Conservation (phyloP, 345 rosid species). For the Euphorbia lathyris region DNA sequence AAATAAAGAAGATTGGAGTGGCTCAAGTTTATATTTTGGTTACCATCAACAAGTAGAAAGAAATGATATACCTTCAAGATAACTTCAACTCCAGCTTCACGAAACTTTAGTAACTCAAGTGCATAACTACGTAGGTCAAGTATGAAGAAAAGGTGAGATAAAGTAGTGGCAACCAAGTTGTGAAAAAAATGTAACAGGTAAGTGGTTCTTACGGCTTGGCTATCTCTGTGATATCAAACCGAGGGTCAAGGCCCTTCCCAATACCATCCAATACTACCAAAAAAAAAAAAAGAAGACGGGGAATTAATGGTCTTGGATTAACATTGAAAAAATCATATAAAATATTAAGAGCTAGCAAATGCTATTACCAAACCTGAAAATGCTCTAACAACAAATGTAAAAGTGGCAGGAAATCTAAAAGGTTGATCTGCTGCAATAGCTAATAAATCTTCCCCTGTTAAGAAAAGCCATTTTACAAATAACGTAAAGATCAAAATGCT, state of each 20-base stretch:
- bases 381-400: constrained; percentile 98
- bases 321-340: constrained; percentile 14
- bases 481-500: background rate
- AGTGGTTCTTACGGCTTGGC: constrained; percentile 81
- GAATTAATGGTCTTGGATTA: constrained; percentile 7
- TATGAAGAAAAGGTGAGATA: constrained; percentile 23
- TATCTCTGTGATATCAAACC: constrained; percentile 95
- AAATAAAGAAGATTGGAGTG: constrained; percentile 15
- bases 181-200: constrained; percentile 1
- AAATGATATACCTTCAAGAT: constrained; percentile 49
- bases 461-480: constrained; percentile 15
- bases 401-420: constrained; percentile 96
- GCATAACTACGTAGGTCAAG: constrained; percentile 64
- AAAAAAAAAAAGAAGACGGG: constrained; percentile 6
- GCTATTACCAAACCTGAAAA: constrained; percentile 65
- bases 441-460: constrained; percentile 90
- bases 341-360: constrained; percentile 7
- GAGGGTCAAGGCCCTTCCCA: constrained; percentile 98
- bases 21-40: constrained; percentile 20
- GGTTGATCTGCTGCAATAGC: constrained; percentile 98
- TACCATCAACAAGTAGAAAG: background rate
- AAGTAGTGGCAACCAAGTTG: background rate
- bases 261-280: constrained; percentile 92
- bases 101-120: constrained; percentile 78
- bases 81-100: constrained; percentile 97